A percentile compares a stretch with the other conserved stretches of the same genome.
Conservation (phyloP, 2,329 filamentous ascomycete species). For the Trichoderma breve region DNA sequence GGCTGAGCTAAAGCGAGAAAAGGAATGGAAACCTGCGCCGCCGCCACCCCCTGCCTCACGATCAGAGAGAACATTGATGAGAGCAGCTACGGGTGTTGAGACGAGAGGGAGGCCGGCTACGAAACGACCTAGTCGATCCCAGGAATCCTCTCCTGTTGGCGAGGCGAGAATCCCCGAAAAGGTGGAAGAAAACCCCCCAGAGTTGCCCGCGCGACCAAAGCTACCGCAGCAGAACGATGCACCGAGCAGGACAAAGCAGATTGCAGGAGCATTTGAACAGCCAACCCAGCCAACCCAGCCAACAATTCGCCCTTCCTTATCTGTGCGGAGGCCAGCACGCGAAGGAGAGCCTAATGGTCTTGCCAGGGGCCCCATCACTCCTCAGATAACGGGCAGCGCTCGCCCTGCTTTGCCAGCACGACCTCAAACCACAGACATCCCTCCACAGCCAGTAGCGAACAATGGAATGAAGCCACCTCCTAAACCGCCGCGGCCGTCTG, state of each 20-base stretch:
- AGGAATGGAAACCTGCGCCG: conserved; percentile 43
- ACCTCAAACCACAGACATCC: conserved; percentile 36
- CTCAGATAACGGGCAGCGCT: conserved; percentile 43
- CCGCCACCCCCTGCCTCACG: conserved; percentile 74
- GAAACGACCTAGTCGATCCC: conserved; percentile 22
- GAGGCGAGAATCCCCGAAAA: conserved; percentile 69
- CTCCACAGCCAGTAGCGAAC: conserved; percentile 22
- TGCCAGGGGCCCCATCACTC: conserved; percentile 37
- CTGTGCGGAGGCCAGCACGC: conserved; percentile 39
- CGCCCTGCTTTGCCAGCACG: conserved; percentile 51
- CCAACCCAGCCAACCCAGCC: not conserved
- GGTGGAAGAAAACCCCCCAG: conserved; percentile 48
- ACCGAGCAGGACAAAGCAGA: conserved; percentile 25
- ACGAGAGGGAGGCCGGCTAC: conserved; percentile 17
- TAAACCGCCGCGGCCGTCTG: conserved; percentile 44
- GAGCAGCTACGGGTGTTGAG: conserved; percentile 25
- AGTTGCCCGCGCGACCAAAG: conserved; percentile 50
- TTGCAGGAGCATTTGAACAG: conserved; percentile 40
- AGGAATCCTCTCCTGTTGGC: conserved; percentile 74
- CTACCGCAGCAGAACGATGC: conserved; percentile 36
- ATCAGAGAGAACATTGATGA: conserved; percentile 60
- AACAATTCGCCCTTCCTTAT: conserved; percentile 47
- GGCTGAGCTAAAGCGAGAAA: conserved; percentile 54
- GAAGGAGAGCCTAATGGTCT: conserved; percentile 45
- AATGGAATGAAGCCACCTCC: conserved; percentile 37